Base-by-base conservation (phyloP, 441 rosid species). In the Eruca vesicaria region DNA sequence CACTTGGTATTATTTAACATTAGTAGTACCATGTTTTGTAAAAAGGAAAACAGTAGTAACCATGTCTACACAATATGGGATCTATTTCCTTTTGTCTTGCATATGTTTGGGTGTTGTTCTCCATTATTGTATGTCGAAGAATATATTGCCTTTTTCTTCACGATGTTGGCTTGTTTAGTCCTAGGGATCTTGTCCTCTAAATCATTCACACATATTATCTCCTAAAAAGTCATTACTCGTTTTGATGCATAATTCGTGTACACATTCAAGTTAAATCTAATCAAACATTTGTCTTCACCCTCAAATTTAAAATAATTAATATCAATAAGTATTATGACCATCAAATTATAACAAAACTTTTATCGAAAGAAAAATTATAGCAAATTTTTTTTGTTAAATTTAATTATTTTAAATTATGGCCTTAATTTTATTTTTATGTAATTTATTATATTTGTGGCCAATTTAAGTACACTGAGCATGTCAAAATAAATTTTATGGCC, bases 221-320 rank as follows among this genome's bases (percentile, higher is more conserved):
- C 55, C 55, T 15, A 28, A 18, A 88, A 55, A 23, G 26, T 23
- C 23, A 8, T 45, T 45, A 45, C 52, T 45, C 52, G 52, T 45
- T 15, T 45, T 45, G 19, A 45, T 45, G 52, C 52, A 45, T 2
- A n/a, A n/a, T 45, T 48, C 55, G 55, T 48, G 20, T 48, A 16
- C 55, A 48, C 55, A 48, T 48, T 48, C 55, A 48, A 21, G 55
- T 21, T 16, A 48, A 16, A 48, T 48, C 20, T 48, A 21, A 48
- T 48, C 21, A 16, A 48, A 16, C 55, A 3, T 48, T 48, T 48
- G 4, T 48, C 55, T 16, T 48, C 21, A 48, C 7, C 16, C 21
- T 48, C 21, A 16, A 48, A 48, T 8, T 48, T n/a, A n/a, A 48
- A 48, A 48, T 4, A 48, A 7, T 8, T 16, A 16, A 7, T 48